Evolutionary conservation across 78 protist genomes (phyloP).

Genomic region (Dictyostelium firmibasis): DNA sequence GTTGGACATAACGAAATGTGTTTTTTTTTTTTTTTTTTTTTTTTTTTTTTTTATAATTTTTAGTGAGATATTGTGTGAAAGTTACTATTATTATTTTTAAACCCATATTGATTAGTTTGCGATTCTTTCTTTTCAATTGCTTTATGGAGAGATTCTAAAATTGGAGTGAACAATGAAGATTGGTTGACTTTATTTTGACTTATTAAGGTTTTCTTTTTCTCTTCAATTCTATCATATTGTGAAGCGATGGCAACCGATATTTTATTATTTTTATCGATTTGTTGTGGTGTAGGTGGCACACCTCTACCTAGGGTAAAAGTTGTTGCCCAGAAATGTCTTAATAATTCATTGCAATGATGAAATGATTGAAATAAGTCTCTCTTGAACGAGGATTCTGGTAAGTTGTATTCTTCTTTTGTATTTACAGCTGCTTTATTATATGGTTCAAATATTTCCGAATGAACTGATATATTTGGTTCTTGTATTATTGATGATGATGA

Average conservation of each 20-base stretch:
- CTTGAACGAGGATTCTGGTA: not conserved
- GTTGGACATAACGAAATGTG: no score
- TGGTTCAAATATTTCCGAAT: not conserved
- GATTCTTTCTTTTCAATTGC: slow-evolving; percentile 30
- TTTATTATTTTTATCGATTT: slow-evolving; percentile 31
- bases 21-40: no score
- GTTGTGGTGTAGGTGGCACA: slow-evolving; percentile 35
- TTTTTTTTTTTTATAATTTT: no score
- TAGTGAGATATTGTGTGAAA: not conserved
- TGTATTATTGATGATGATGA: not conserved
- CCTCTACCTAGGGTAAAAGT: slow-evolving; percentile 43
- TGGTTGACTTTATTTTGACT: slow-evolving; percentile 2
- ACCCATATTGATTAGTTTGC: not conserved
- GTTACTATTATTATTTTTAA: not conserved
- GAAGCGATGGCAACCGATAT: not conserved
- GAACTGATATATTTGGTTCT: not conserved
- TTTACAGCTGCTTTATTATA: not conserved
- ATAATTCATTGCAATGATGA: slow-evolving; percentile 31
- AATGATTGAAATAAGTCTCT: not conserved
- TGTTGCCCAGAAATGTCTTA: slow-evolving; percentile 58
- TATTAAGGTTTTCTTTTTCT: not conserved
- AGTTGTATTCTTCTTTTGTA: not conserved
- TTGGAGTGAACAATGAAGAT: not conserved
- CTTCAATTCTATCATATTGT: not conserved
- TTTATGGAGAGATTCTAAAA: slow-evolving; percentile 9